Conservation (phyloP, 2,329 filamentous ascomycete genomes). For the Aspergillus fischeri region DNA sequence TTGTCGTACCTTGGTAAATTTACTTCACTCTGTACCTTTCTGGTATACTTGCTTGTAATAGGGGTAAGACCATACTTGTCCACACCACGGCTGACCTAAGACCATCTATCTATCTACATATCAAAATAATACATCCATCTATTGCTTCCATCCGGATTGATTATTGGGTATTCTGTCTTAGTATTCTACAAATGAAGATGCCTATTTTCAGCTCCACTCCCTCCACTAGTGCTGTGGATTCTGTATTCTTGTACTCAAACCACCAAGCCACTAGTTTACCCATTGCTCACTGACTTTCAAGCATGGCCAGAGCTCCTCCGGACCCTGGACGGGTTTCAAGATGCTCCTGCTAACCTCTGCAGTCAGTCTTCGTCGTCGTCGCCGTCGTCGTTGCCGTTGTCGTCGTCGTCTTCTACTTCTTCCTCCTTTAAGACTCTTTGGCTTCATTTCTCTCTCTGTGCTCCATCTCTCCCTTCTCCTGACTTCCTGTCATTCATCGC, state of each 20-base stretch:
- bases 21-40: not conserved
- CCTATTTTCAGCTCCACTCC: not conserved
- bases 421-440: constrained; percentile 3
- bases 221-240: not conserved
- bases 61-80: not conserved
- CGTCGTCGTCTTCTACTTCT: constrained; percentile 9
- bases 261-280: constrained; percentile 8
- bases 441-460: constrained; percentile 1
- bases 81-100: not conserved
- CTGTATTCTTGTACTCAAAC: constrained; percentile 6
- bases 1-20: not conserved
- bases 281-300: constrained; percentile 7
- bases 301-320: constrained; percentile 21
- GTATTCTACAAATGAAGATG: not conserved
- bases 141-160: not conserved
- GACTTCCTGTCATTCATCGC: not conserved
- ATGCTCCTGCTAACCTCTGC: constrained; percentile 8
- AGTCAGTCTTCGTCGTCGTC: not conserved
- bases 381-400: constrained; percentile 1
- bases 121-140: not conserved
- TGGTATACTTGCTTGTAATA: not conserved
- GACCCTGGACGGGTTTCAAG: constrained; percentile 24
- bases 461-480: not conserved
- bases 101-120: not conserved
- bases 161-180: not conserved